These are phyloP conservation scores for Sporothrix curviconia DNA, from an alignment of 2,329 filamentous ascomycete genomes.

Conservation along the genomic window DNA sequence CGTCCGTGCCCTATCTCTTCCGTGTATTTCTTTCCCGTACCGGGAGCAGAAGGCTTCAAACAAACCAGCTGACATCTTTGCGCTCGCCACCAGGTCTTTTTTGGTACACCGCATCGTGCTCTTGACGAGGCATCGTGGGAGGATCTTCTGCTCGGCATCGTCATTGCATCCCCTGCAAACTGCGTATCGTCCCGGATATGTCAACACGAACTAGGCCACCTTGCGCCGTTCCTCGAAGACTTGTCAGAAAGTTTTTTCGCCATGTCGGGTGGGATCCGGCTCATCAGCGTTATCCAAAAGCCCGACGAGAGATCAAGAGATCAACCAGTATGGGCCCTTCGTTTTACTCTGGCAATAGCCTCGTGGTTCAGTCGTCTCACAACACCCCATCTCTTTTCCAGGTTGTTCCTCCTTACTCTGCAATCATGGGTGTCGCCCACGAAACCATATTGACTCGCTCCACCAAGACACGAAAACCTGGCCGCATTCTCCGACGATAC, in stretches of 20 bases:
- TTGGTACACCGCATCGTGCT: conserved; percentile 3
- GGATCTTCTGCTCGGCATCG: neutral
- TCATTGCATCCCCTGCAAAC: neutral
- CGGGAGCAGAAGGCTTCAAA: neutral
- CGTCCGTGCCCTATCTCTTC: neutral
- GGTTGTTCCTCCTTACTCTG: conserved; percentile 1
- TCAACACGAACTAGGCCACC: neutral
- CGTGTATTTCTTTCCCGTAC: neutral
- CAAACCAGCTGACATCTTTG: neutral
- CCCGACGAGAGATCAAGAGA: neutral
- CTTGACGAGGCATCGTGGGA: conserved; percentile 1
- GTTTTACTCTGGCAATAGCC: too few relatives aligned
- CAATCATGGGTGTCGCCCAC: neutral
- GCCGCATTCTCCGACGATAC: neutral
- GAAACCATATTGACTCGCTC: neutral
- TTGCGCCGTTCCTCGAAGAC: neutral
- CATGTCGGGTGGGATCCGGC: neutral
- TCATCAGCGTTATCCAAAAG: neutral
- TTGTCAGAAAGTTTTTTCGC: neutral
- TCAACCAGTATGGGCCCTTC: neutral
- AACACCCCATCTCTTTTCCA: neutral
- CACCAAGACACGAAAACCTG: neutral
- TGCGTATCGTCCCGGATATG: neutral
- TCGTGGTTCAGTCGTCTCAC: neutral
- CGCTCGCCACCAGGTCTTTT: conserved; percentile 5